These are phyloP conservation scores for Pythium sp. DNA, from an alignment of 352 stramenopile genomes.

Conservation along the genomic window DNA sequence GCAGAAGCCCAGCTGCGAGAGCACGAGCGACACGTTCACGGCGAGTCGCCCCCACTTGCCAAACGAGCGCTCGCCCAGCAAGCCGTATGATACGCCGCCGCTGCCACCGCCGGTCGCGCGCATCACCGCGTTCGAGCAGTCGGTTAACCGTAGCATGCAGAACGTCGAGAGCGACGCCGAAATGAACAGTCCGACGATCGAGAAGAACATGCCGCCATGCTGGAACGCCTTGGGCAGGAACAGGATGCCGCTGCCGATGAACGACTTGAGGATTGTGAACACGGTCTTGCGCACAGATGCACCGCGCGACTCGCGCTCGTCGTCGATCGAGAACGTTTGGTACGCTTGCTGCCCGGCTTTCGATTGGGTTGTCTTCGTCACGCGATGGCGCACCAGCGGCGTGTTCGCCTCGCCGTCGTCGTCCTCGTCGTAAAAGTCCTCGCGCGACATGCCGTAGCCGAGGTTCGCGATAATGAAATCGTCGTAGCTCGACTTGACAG, in stretches of 20 bases:
- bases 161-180: conserved; percentile 53
- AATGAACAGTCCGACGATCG: conserved; percentile 37
- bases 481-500: conserved; percentile 48
- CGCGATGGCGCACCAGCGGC: conserved; percentile 28
- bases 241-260: conserved; percentile 66
- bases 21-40: conserved; percentile 68
- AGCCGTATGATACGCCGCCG: conserved; percentile 51
- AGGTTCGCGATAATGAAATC: conserved; percentile 55
- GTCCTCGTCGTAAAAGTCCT: conserved; percentile 32
- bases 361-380: conserved; percentile 12
- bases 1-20: conserved; percentile 69
- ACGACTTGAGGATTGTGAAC: conserved; percentile 73
- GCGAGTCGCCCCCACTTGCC: conserved; percentile 42
- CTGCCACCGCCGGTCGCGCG: conserved; percentile 18
- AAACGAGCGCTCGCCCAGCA: conserved; percentile 55
- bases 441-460: conserved; percentile 34
- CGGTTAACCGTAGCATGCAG: conserved; percentile 59
- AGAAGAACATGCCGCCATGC: conserved; percentile 69
- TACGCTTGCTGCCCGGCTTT: conserved; percentile 21
- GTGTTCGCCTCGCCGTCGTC: conserved; percentile 33
- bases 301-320: conserved; percentile 24
- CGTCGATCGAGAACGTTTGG: conserved; percentile 7
- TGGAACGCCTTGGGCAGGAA: conserved; percentile 69
- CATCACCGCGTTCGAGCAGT: conserved; percentile 46
- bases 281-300: conserved; percentile 50